A percentile compares a stretch with the other conserved stretches of the same genome.
Evolutionary conservation across 257 asterid species (phyloP).

Genomic region (Eucommia ulmoides): DNA sequence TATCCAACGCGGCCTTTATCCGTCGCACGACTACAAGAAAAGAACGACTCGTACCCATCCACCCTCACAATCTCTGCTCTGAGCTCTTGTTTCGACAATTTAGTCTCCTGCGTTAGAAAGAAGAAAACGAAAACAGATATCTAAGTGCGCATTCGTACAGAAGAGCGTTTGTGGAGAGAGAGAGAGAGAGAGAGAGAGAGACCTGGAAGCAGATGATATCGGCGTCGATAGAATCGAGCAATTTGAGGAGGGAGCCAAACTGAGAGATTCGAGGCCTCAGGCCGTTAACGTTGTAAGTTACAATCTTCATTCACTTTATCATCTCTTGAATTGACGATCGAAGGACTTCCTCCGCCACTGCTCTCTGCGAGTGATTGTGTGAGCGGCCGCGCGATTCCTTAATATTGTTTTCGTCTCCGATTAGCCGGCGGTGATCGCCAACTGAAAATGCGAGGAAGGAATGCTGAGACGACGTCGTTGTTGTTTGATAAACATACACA

Average conservation of each 20-base stretch:
- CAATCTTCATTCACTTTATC: constrained; percentile 54
- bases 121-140: neutral
- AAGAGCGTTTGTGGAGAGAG: neutral
- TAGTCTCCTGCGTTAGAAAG: constrained; percentile 50
- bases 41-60: constrained; percentile 91
- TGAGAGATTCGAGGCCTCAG: constrained; percentile 78
- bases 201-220: constrained; percentile 86
- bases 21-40: constrained; percentile 73
- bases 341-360: no score
- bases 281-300: constrained; percentile 90
- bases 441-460: no score
- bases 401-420: no score
- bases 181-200: neutral
- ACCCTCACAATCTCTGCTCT: constrained; percentile 74
- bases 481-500: no score
- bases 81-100: constrained; percentile 64
- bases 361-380: no score
- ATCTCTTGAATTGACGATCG: no score
- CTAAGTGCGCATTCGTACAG: neutral
- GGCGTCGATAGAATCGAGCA: constrained; percentile 74
- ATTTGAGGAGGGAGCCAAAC: constrained; percentile 65
- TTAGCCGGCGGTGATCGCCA: no score
- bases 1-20: constrained; percentile 85
- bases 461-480: no score
- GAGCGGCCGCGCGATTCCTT: no score